Base-by-base conservation (phyloP, 2,329 filamentous ascomycete genomes). In the Clarireedia monteithiana region DNA sequence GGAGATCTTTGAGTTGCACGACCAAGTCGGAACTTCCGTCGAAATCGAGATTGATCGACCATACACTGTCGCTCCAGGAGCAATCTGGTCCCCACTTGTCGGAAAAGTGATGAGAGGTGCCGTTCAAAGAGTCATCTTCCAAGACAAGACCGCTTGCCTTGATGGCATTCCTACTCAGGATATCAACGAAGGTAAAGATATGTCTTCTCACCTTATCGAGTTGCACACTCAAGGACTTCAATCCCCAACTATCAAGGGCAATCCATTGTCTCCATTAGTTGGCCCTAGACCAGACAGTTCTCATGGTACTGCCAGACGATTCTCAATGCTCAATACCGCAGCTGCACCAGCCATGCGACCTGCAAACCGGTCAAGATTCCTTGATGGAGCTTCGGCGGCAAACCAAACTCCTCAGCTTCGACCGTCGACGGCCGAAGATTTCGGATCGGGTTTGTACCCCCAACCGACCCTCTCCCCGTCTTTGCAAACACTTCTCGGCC, bases 1-100 rank as follows among this genome's bases (percentile, higher is more conserved):
- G 74, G 80, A 81, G 68, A 91, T 91, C 64, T 91, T 91, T 63
- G 87, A 91, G 74, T 79, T 91, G 50, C 88, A 91, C 62, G 88
- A 91, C 63, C 88, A 91, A 71, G 72, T 79, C n/a, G 84, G 84
- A 57, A 84, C 85, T 39, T 82, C 81, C 5, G 78, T 91, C 38
- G 88, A 91, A 74, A 79, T 89, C 23, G 88, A 91, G 71, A 77
- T 91, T 63, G 87, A 89, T 68, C 82, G 88, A 46, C 79, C 84
- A 2, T 88, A 87, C 69, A 75, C 80, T 4, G 74, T 85, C 55
- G 71, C 80, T 49, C 69, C 71, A 56, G 70, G 74, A 23, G 63
- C 74, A 36, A 70, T 74, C 23, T 89, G 84, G 86, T 89, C 87
- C 62, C 88, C 88, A 6, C 86, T 91, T 66, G 79, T 78, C 49